A percentile compares a stretch with the other conserved stretches of the same genome.
Evolutionary conservation across 768 basidiomycete genomes (phyloP).

Genomic region (Inosperma sp.): DNA sequence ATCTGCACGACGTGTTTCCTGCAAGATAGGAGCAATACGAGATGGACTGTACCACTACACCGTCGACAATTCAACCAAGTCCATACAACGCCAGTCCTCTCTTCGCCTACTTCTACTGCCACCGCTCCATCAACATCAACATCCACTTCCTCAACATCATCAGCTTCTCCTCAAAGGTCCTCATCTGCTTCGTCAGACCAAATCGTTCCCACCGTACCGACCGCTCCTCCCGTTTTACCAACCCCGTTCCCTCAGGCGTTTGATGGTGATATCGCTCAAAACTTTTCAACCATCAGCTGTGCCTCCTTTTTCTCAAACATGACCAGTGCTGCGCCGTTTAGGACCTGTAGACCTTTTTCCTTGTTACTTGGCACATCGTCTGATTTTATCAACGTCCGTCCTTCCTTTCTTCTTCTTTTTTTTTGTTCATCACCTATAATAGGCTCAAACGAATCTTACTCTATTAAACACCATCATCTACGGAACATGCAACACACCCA

Average conservation of each 20-base stretch:
- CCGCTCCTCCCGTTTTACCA: slow-evolving; percentile 49
- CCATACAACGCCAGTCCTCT: slow-evolving; percentile 25
- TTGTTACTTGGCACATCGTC: slow-evolving; percentile 53
- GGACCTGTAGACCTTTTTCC: slow-evolving; percentile 74
- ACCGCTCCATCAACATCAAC: not conserved
- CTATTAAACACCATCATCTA: slow-evolving; percentile 65
- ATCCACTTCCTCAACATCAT: slow-evolving; percentile 12
- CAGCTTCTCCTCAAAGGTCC: no score
- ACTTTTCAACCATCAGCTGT: slow-evolving; percentile 65
- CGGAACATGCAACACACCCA: slow-evolving; percentile 73
- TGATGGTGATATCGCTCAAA: slow-evolving; percentile 55
- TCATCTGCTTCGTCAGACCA: slow-evolving; percentile 12
- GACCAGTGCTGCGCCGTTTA: slow-evolving; percentile 55
- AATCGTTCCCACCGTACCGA: slow-evolving; percentile 46
- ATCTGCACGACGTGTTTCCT: slow-evolving; percentile 42
- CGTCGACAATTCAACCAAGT: slow-evolving; percentile 21
- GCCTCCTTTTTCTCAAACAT: slow-evolving; percentile 72
- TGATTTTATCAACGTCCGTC: slow-evolving; percentile 51
- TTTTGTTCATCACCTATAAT: not conserved
- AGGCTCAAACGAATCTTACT: slow-evolving; percentile 64
- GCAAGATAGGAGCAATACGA: no score
- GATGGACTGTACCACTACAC: no score
- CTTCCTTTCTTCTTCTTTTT: not conserved
- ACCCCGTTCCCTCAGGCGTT: slow-evolving; percentile 77
- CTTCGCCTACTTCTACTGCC: not conserved